phyloP scores from a whole-genome alignment of 164 flowering plant genomes.

The Macadamia integrifolia region DNA sequence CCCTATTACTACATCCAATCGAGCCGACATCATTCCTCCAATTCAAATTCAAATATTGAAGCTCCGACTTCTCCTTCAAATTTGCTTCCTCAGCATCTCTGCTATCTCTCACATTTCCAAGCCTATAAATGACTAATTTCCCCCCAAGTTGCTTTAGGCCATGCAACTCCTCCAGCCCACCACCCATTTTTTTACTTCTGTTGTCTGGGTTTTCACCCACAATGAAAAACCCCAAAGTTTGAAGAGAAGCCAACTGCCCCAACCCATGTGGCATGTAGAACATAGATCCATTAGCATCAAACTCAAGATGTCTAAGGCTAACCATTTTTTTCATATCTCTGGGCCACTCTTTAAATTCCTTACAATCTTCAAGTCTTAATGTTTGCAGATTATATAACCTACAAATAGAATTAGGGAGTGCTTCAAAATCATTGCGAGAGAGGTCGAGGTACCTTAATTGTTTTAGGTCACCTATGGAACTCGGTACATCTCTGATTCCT shows the following conservation, averaged over 20 bases:
- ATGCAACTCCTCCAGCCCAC: background rate
- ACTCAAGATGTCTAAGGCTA: background rate
- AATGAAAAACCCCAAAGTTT: slow-evolving; percentile 2
- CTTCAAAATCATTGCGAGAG: background rate
- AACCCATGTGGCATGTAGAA: background rate
- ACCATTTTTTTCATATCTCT: background rate
- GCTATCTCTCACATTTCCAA: slow-evolving; percentile 4
- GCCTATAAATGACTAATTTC: background rate
- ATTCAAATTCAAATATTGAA: background rate
- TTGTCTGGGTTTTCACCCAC: background rate
- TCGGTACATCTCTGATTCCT: background rate
- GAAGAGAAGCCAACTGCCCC: slow-evolving; percentile 7
- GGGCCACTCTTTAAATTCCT: background rate
- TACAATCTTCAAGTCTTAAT: background rate
- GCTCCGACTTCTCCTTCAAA: background rate
- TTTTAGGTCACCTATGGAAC: background rate
- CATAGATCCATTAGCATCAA: background rate
- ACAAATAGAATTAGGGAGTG: background rate
- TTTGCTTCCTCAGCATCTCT: background rate
- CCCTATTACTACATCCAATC: too few species aligned
- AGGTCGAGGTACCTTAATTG: background rate
- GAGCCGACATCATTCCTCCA: too few species aligned
- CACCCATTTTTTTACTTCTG: background rate
- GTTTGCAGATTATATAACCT: background rate
- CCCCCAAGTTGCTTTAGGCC: slow-evolving; percentile 9